Evolutionary conservation across 1,284 basidiomycete genomes (phyloP), one percentile per base, ranked within the genome.

Genomic region (Singerocomus rubriflavus): DNA sequence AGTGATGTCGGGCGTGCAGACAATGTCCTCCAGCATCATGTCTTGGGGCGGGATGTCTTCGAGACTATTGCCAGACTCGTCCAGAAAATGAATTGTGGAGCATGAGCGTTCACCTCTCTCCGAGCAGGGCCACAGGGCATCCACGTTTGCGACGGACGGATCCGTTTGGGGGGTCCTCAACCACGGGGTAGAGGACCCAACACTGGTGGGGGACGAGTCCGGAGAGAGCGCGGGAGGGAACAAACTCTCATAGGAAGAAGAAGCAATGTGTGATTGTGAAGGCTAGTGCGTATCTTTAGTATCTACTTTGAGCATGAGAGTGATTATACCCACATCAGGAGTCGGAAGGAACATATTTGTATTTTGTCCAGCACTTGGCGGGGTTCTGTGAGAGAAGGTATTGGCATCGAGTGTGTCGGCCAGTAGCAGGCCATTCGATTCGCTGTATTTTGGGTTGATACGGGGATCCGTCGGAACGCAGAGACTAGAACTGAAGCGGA

Each of bases 181-280:
- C 46, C 58, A 66, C 0, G 63, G 53, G 4, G 52, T 50, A 5
- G 65, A 68, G 11, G 61, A 67, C 14, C 50, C 54, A 32, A 52
- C 38, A 8, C 65, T 67, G 2, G 30, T 43, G 0, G 64, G 68
- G 1, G 64, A 66, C 3, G 44, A 42, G n/a, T 70, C 64, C 0
- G 65, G 63, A 13, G 68, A 70, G 14, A 65, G 52, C 0, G 39
- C 50, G 0, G 63, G 63, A 16, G 51, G 65, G 13, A 48, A 40
- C 8, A 52, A 14, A 16, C 14, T 31, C 5, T 44, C 6, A 8
- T 43, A 46, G 2, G 49, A 40, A 9, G 45, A 32, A n/a, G 21
- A 21, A 21, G 21, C 21, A 17, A 31, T 3, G 0, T 26, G 17
- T 5, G 38, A 39, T 0, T 31, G 26, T 16, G 49, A 38, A 5